Evolutionary conservation across 257 asterid species (phyloP), one percentile per base, ranked within the genome.

Genomic region (Thymus mandschuricus): DNA sequence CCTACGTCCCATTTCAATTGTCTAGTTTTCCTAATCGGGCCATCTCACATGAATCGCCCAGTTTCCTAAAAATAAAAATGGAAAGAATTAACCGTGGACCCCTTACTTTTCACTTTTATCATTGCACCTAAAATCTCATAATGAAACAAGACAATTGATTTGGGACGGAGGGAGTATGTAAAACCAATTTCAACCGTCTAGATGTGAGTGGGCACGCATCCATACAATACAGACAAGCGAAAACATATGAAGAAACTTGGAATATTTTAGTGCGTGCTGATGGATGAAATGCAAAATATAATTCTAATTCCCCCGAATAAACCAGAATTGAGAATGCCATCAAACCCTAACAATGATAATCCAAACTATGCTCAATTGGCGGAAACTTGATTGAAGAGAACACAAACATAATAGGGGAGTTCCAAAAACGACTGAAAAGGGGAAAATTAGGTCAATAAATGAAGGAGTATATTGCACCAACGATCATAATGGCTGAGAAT

Each of bases 281-380:
- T 61, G 56, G 69, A 41, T 44, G 33, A 56, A 61, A 61, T 55
- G 12, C 67, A 77, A 72, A 35, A 35, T 5, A 35, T 35, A 3
- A 3, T 35, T 35, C 40, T 21, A 21, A 35, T 35, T 34, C 28
- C 10, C 63, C 73, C 74, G 60, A 13, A 44, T 10, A 65, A 27
- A 54, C n/a, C 21, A 29, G 10, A 64, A 61, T 49, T 27, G 48
- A 5, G 45, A 58, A 69, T 11, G 45, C 13, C 5, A 12, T 35
- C 15, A 44, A 68, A 43, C 43, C 49, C 58, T 3, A 62, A 6
- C 33, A 43, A 4, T 35, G 5, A 35, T 35, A 3, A 35, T 0
- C 40, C 40, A 64, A 74, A 61, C 59, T 1, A 51, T 38, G 27
- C 49, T 60, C 59, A 57, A 60, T 49, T 13, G 44, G 13, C 44